Evolutionary conservation across 345 rosid species (phyloP), one percentile per base, ranked within the genome.

Genomic region (Hevea brasiliensis): DNA sequence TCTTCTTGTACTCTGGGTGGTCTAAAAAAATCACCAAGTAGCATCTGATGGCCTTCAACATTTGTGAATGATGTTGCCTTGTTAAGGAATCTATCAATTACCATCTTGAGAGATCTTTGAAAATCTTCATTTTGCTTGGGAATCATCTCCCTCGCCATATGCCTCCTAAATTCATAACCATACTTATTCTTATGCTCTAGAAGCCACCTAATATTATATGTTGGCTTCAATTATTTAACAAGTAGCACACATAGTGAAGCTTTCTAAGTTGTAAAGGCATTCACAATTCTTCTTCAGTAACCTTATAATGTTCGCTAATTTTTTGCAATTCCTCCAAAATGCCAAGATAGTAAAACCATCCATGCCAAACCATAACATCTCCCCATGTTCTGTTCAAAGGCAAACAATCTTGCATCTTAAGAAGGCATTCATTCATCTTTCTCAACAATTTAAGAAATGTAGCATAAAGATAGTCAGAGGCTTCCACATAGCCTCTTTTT

Each of bases 21-120:
- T 41, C 7, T 5, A 6, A 41, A 41, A 6, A 41, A 41, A 41
- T 41, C 8, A 41, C 8, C 44, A 2, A 9, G 44, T 9, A 41
- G 44, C n/a, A n/a, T n/a, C 44, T 41, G 44, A 41, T 41, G 44
- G 44, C 4, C 44, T 41, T 41, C 7, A 41, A 41, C 8, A 6
- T 41, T 6, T 41, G 44, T 41, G 44, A 41, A 41, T 41, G 44
- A 41, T 41, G 44, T 9, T 41, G 44, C 88, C 80, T 81, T 73
- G 96, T 65, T 91, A 77, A 50, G 87, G 67, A 96, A 84, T 76
- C 97, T 85, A 75, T 93, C 98, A 69, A 93, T 93, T 56, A 91
- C 94, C 97, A 93, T 93, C 86, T 93, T 96, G 26, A 84, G 90
- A 78, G 87, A 82, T 76, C 90, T 96, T 26, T 89, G 92, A 69